Base-by-base conservation (phyloP, 306 rosid genomes). In the Morella rubra region DNA sequence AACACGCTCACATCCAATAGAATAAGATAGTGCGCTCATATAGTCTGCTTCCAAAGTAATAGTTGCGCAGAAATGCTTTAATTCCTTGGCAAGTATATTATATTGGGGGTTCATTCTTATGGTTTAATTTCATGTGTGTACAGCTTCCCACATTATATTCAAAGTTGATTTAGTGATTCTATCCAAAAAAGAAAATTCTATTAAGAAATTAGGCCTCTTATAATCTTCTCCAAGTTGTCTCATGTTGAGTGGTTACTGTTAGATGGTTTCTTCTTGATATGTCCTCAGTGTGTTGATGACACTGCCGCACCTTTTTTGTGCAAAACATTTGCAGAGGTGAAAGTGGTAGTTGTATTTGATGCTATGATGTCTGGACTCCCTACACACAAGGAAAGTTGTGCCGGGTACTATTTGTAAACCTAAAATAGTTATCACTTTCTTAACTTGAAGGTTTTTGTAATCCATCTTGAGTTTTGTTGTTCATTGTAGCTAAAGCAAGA, bases 351-450 rank as follows among this genome's bases (percentile, higher is more conserved):
- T 76, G 98, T 92, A 47, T 91, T 94, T 83, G 98, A 91, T 86
- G 97, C 98, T 55, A 81, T 90, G 93, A 88, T 89, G 91, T 94
- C 98, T 73, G 97, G 97, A 80, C 88, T 90, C 81, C 95, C 98
- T 12, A 80, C 90, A 14, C 96, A 91, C 84, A 90, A 90, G 84
- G 91, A 91, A 82, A 73, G 56, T 72, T 89, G 87, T 64, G 87
- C 79, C 0, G 94, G 98, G 98, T 93, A 93, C 67, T 67, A 56
- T 85, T 68, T 80, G 37, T 44, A n/a, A 77, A 53, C 81, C 80
- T 74, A 40, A 18, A 55, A 47, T 71, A 62, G 47, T 73, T 74
- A 51, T 52, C 22, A 1, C 42, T 0, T 32, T 61, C 73, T 60
- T 79, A n/a, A 18, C 45, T 6, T 58, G 19, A 37, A 5, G 45